These are phyloP conservation scores for Helichrysum umbraculigerum DNA, from an alignment of 129 eudicot species.

Conservation along the genomic window DNA sequence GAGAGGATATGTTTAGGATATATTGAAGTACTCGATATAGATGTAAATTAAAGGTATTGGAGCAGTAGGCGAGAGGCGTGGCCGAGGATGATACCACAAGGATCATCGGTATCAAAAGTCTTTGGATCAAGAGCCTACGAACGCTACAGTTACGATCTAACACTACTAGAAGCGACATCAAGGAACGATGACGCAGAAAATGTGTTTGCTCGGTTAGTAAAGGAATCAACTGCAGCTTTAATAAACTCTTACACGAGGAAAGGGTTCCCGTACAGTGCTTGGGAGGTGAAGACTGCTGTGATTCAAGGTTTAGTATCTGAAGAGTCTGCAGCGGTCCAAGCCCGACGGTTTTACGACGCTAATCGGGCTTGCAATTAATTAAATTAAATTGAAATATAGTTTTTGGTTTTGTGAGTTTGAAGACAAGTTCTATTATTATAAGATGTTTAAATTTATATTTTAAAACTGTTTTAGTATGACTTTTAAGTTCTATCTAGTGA, in stretches of 20 bases:
- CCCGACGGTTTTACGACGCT: constrained; percentile 64
- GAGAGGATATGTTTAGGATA: too few relatives aligned
- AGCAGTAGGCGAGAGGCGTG: constrained; percentile 77
- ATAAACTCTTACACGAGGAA: constrained; percentile 71
- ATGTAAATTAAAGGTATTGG: constrained; percentile 57
- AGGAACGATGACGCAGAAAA: constrained; percentile 66
- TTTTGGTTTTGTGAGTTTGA: not conserved
- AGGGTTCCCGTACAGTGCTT: constrained; percentile 68
- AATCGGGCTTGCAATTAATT: constrained; percentile 58
- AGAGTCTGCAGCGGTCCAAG: constrained; percentile 55
- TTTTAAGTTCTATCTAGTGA: too few relatives aligned
- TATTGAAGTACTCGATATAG: too few relatives aligned
- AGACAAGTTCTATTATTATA: too few relatives aligned
- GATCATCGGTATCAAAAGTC: constrained; percentile 36
- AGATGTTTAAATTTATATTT: too few relatives aligned
- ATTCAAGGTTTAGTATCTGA: constrained; percentile 68
- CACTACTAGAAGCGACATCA: constrained; percentile 70
- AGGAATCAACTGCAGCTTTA: constrained; percentile 85
- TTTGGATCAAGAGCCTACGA: constrained; percentile 64
- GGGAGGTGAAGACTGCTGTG: constrained; percentile 83
- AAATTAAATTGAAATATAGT: not conserved
- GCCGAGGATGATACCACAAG: constrained; percentile 86
- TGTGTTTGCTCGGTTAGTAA: constrained; percentile 59
- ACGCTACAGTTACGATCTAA: constrained; percentile 74
- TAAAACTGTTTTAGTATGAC: too few relatives aligned